A percentile compares a stretch with the other conserved stretches of the same genome.
These are phyloP conservation scores for Debaryomycetaceae sp. DNA, from an alignment of 1,139 yeast genomes.

Conservation along the genomic window DNA sequence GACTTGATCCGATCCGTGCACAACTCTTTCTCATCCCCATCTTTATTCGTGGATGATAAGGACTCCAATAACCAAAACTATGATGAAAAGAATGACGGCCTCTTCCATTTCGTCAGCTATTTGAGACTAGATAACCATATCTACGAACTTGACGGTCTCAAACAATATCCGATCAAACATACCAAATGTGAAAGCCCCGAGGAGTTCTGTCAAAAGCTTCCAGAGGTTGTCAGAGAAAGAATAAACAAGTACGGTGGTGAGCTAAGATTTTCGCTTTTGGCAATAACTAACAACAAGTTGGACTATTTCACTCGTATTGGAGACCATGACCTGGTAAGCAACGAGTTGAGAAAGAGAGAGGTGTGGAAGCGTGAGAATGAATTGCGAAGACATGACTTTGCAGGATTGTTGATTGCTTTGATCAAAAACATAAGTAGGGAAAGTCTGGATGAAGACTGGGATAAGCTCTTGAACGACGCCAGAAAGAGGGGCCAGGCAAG, in stretches of 20 bases:
- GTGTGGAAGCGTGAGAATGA: conserved; percentile 39
- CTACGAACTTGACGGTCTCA: conserved; percentile 69
- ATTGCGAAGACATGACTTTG: conserved; percentile 54
- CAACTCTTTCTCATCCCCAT: conserved; percentile 62
- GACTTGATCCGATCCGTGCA: conserved; percentile 57
- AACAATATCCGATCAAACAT: conserved; percentile 56
- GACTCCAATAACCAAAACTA: conserved; percentile 18
- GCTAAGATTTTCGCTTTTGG: conserved; percentile 58
- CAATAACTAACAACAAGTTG: conserved; percentile 52
- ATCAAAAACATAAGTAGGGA: conserved; percentile 36
- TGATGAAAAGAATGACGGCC: conserved; percentile 48
- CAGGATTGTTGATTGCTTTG: conserved; percentile 49
- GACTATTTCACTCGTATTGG: conserved; percentile 31
- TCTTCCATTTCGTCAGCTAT: conserved; percentile 65
- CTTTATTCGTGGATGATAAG: conserved; percentile 47
- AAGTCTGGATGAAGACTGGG: conserved; percentile 46
- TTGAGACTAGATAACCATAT: conserved; percentile 42
- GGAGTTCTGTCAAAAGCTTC: conserved; percentile 43
- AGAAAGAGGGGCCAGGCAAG: conserved; percentile 16
- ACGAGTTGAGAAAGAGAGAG: conserved; percentile 34
- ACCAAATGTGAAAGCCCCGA: conserved; percentile 35
- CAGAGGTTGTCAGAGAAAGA: conserved; percentile 43
- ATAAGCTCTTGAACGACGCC: conserved; percentile 30
- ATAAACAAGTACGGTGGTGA: conserved; percentile 48
- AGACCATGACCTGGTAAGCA: conserved; percentile 27